Percentiles rank a stretch among this genome's conserved stretches.
Conservation (phyloP, 1,139 yeast species). For the Ashbya aceris region DNA sequence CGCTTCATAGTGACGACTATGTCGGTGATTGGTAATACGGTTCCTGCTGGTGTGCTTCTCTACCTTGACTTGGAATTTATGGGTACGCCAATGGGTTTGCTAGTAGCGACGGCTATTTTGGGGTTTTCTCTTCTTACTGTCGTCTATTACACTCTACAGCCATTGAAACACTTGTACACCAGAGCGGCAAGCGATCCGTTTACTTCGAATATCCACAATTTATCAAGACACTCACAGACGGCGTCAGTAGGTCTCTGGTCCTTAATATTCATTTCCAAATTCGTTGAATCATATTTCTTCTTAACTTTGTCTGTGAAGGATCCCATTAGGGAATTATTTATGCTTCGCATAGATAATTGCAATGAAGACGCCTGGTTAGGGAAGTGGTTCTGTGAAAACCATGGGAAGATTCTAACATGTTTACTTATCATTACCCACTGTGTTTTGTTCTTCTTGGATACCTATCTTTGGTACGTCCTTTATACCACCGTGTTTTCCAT, state of each 20-base stretch:
- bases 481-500: conserved; percentile 91
- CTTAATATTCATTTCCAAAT: conserved; percentile 54
- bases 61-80: background rate
- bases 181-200: conserved; percentile 16
- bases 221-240: conserved; percentile 21
- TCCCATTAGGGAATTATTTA: conserved; percentile 47
- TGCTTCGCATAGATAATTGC: conserved; percentile 34
- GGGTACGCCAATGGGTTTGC: conserved; percentile 29
- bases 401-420: conserved; percentile 51
- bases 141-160: conserved; percentile 38
- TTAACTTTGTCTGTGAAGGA: conserved; percentile 59
- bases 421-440: conserved; percentile 57
- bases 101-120: conserved; percentile 39
- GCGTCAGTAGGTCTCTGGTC: conserved; percentile 59
- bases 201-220: conserved; percentile 11
- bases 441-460: conserved; percentile 74
- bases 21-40: background rate
- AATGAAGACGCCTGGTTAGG: conserved; percentile 57
- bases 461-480: conserved; percentile 96
- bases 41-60: background rate
- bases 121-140: conserved; percentile 36
- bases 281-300: conserved; percentile 58
- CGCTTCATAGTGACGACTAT: conserved; percentile 31
- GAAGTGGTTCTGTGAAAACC: conserved; percentile 43
- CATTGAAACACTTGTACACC: conserved; percentile 38